Evolutionary conservation across 805 yeast genomes (phyloP).

Genomic region (Hanseniaspora thailandica): DNA sequence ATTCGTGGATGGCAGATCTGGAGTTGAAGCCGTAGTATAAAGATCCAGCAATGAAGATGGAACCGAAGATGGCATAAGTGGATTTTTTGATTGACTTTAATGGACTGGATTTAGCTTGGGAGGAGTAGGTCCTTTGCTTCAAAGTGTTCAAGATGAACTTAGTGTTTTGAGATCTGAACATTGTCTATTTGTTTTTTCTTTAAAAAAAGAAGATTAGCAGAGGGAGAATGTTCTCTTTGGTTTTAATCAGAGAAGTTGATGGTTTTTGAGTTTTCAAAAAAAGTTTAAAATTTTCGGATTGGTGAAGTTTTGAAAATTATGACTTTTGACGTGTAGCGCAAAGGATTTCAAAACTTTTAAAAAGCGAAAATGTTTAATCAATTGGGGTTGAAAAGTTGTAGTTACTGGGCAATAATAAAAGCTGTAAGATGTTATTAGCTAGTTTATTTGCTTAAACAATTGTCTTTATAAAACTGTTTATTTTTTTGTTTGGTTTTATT

Average conservation of each 20-base stretch:
- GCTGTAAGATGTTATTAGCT: too few relatives aligned
- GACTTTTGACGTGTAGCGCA: not conserved
- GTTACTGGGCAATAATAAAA: too few relatives aligned
- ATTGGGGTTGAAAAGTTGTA: too few relatives aligned
- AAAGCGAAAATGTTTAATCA: not conserved
- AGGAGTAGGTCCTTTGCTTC: not conserved
- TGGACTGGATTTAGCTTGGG: not conserved
- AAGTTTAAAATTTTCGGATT: not conserved
- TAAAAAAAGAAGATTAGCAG: too few relatives aligned
- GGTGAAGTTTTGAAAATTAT: not conserved
- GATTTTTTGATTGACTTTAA: not conserved
- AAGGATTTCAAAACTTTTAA: too few relatives aligned
- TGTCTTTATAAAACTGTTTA: too few relatives aligned
- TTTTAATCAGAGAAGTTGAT: not conserved
- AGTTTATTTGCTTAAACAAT: too few relatives aligned
- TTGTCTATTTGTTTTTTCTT: not conserved
- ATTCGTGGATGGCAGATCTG: conserved; percentile 72
- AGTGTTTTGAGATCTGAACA: conserved; percentile 1
- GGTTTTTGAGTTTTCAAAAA: not conserved
- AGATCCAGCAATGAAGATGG: conserved; percentile 32
- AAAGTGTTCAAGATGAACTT: not conserved
- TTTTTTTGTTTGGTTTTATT: not conserved
- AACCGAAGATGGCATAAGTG: conserved; percentile 21
- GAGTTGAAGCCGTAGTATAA: conserved; percentile 56
- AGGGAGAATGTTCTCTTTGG: not conserved